Base-by-base conservation (phyloP, 805 yeast species). In the Suhomyces pyralidae region DNA sequence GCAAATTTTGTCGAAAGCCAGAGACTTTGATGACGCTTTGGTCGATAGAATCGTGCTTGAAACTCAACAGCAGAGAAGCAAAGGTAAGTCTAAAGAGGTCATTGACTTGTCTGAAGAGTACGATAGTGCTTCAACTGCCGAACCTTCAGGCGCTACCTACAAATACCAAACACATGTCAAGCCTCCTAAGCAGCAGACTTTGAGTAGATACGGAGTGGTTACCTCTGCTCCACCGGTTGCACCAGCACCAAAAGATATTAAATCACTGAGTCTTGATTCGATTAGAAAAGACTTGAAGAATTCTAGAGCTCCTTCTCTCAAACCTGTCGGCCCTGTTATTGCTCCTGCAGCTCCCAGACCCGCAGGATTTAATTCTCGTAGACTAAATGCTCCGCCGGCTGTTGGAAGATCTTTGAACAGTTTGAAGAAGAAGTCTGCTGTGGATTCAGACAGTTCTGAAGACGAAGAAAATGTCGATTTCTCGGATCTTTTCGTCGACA, bases 1-100 rank as follows among this genome's bases (percentile, higher is more conserved):
- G 20, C 85, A 83, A 47, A 80, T 92, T 34, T 64, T 90, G 36
- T 70, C 81, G 0, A 80, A 82, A 56, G 90, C 90, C 0, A 75
- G 83, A 53, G 72, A 70, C 25, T 78, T 85, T 54, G 82, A 88
- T 61, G 65, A 67, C 5, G 69, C 66, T 0, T 61, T 85, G 48
- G 90, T 87, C 8, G 84, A 83, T 17, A 61, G 61, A n/a, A 71
- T 85, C 17, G 53, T 71, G 2, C 53, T 56, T 19, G 62, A 60
- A 50, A 51, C 52, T 7, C 55, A 54, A 40, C 55, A 45, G 12
- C 59, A 51, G 32, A 53, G 50, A 43, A 43, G 19, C 20, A 48
- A 48, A 42, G 15, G 28, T 17, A 50, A 52, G 17, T n/a, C 57
- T 36, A 42, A 46, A 19, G 50, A 40, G 34, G 40, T 48, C 25